Base-by-base conservation (phyloP, 1,284 basidiomycete species). In the Trichosporon sp. region DNA sequence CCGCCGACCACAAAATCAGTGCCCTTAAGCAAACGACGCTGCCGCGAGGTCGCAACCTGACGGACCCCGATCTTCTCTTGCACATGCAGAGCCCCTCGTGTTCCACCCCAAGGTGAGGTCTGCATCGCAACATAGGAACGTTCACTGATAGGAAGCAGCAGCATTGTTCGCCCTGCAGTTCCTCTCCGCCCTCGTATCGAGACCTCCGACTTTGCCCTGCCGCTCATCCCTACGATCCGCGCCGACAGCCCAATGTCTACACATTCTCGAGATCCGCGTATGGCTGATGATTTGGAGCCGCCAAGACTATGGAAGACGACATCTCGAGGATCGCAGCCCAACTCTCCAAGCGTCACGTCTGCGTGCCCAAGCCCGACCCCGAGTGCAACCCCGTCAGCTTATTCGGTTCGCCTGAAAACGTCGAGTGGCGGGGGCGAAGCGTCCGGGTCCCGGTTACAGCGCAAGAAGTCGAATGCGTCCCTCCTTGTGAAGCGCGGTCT, bases 401-500 rank as follows among this genome's bases (percentile, higher is more conserved):
- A 63, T 12, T 37, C 59, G 32, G 59, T 63, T n/a, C 59, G 59
- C 31, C 11, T 63, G 11, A 63, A 63, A 14, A 35, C 59, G 12
- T 35, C 59, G 5, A 63, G 59, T 12, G 59, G 59, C n/a, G 59
- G 59, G 5, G 59, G 59, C 35, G 59, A 63, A 63, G 31, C 59
- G 14, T 63, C 59, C 14, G 59, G 31, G 3, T 21, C 43, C 1
- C 64, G 64, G 14, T 46, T 74, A 21, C 54, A 59, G 26, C 67
- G 74, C 32, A 76, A 75, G 65, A 76, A 76, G 68, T 74, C 77
- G 8, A 71, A 73, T 26, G 75, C 75, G 16, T 73, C 73, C 0
- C 70, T 78, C 19, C 70, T 80, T 0, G 64, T 80, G 10, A 75
- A 74, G 3, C 75, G 73, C 35, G 77, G 79, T 2, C 68, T 80